Base-by-base conservation (phyloP, 257 asterid genomes). In the Solanum sejunctum region DNA sequence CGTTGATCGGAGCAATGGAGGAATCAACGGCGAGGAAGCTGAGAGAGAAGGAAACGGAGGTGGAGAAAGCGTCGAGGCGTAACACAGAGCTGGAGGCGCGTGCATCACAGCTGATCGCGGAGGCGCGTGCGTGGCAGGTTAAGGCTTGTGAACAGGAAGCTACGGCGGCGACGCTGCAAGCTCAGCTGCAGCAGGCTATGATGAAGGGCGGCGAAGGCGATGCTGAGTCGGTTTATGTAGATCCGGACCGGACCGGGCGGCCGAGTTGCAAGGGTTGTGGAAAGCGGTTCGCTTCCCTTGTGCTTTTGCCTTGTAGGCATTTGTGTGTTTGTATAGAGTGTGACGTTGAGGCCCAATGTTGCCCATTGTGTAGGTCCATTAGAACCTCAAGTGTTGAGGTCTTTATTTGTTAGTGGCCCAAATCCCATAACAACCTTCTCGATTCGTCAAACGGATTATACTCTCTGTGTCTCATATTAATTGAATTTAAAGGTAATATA, bases 261-360 rank as follows among this genome's bases (percentile, higher is more conserved):
- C 87, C 89, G 88, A 32, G 87, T 70, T 91, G 93, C 64, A 87
- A 86, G 84, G 86, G 86, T 21, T 91, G 93, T 75, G 67, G 88
- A 83, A 64, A 83, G 20, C 80, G 90, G 45, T 88, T 66, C 36
- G 93, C 93, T 5, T 78, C 93, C 6, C 80, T 86, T 70, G 90
- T 91, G 82, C 17, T 91, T 72, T 55, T 91, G 85, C 93, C 93
- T 56, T 91, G 93, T 58, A 86, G 92, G 61, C 93, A 91, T 85
- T 80, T 91, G 41, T 89, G 92, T 45, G 69, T 91, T 0, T 91
- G 93, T 71, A 47, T 47, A 54, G 85, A 75, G 36, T 91, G 93
- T 41, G 93, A 89, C 64, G 79, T 83, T 61, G 87, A 84, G 66
- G 92, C 89, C 26, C 91, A 79, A 82, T 84, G 84, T 63, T 91